These are phyloP conservation scores for Cutaneotrichosporon cutaneum DNA, from an alignment of 1,284 basidiomycete species.

Conservation along the genomic window DNA sequence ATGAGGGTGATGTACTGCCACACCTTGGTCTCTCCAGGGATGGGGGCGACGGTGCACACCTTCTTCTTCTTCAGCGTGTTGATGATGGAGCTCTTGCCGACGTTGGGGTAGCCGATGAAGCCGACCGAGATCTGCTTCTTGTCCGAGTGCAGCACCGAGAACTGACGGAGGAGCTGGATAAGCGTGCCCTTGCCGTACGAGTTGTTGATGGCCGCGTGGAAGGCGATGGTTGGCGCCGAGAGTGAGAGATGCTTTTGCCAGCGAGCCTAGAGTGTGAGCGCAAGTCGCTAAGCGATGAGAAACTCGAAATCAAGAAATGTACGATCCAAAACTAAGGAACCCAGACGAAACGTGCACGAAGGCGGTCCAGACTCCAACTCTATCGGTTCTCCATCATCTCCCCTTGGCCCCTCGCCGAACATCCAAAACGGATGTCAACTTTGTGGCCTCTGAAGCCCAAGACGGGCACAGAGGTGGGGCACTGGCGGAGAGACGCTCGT, in stretches of 20 bases:
- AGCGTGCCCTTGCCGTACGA: conserved; percentile 98
- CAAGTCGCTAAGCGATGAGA: conserved; percentile 5
- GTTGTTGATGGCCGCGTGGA: conserved; percentile 98
- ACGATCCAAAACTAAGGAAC: conserved; percentile 56
- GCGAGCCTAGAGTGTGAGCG: conserved; percentile 65
- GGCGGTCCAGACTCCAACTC: conserved; percentile 54
- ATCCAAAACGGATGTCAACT: conserved; percentile 47
- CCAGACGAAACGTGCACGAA: conserved; percentile 30
- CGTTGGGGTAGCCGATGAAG: conserved; percentile 97
- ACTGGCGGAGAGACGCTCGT: conserved; percentile 53
- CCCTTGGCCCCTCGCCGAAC: conserved; percentile 48
- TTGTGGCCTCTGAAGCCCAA: conserved; percentile 40
- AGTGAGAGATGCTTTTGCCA: conserved; percentile 96
- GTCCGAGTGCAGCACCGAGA: conserved; percentile 94
- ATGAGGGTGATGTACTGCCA: conserved; percentile 99
- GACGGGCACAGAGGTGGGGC: conserved; percentile 53
- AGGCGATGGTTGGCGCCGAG: conserved; percentile 91
- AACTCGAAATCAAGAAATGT: conserved; percentile 19
- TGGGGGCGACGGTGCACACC: conserved; percentile 94
- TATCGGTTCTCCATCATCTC: conserved; percentile 47
- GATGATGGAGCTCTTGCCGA: conserved; percentile 96
- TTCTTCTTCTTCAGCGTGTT: conserved; percentile 99
- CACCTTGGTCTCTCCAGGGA: conserved; percentile 98
- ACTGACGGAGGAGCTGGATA: conserved; percentile 94
- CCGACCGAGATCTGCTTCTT: conserved; percentile 99